Evolutionary conservation across 2,329 filamentous ascomycete genomes (phyloP).

Genomic region (Fusarium sp.): DNA sequence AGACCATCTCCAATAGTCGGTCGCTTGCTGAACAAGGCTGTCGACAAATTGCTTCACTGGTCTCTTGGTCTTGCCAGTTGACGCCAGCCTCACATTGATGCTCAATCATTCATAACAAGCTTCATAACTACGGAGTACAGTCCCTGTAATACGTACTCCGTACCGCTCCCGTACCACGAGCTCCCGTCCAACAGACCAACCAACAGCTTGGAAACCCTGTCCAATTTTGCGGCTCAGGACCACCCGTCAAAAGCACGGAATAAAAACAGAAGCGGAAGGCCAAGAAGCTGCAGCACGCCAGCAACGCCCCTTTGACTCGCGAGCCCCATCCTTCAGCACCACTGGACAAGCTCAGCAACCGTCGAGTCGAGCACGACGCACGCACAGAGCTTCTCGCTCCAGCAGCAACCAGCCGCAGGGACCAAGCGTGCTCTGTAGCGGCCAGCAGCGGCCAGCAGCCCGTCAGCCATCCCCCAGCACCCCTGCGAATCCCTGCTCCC

Average conservation of each 20-base stretch:
- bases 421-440: conserved; percentile 16
- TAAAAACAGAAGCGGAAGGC: conserved; percentile 1
- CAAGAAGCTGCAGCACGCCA: conserved; percentile 5
- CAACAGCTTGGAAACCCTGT: conserved; percentile 1
- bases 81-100: neutral
- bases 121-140: conserved; percentile 9
- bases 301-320: conserved; percentile 22
- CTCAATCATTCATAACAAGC: neutral
- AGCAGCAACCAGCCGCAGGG: neutral
- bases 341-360: conserved; percentile 24
- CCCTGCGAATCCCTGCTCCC: conserved; percentile 35
- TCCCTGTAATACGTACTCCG: neutral
- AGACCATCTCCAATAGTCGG: conserved; percentile 31
- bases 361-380: conserved; percentile 5
- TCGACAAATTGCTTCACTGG: neutral
- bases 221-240: conserved; percentile 4
- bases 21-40: conserved; percentile 24
- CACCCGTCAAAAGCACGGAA: conserved; percentile 1
- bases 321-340: neutral
- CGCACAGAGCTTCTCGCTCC: conserved; percentile 1
- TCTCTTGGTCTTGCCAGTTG: neutral
- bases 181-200: conserved; percentile 3
- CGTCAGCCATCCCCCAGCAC: conserved; percentile 15
- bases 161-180: neutral
- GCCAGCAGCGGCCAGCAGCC: conserved; percentile 18